Evolutionary conservation across 2,329 filamentous ascomycete species (phyloP), one percentile per base, ranked within the genome.

Genomic region (Neurospora sp.): DNA sequence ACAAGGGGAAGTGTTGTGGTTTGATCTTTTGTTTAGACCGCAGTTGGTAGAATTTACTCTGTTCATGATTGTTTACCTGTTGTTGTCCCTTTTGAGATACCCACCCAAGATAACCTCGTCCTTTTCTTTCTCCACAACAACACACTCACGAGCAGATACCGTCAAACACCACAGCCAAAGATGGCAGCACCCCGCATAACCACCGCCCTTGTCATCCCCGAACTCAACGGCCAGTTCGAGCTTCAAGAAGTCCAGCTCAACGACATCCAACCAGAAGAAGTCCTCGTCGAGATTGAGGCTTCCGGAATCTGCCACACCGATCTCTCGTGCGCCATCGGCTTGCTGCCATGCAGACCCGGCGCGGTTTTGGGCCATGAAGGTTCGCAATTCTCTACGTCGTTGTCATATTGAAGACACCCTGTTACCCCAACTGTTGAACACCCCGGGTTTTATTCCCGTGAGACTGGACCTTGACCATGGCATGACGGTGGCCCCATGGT

Each of bases 271-370:
- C 70, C 73, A 4, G 75, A 77, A 67, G 78, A 81, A 70, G 75
- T 76, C 5, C 72, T 78, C 15, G 75, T 80, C 19, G 75, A 79
- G 68, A 78, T 79, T 23, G 73, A 77, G 62, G 77, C 78, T 23
- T 75, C 76, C 0, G 78, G 78, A 3, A 72, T 79, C 70, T 80
- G 78, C 73, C 78, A 80, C 71, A 77, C 78, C 8, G 78, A 79
- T 69, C 70, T 78, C 3, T 75, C 75, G 2, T 79, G 74, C 69
- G 76, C 78, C 37, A 69, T 71, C 2, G 69, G 84, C 80, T 33
- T 84, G 79, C 66, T 82, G 80, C 75, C 79, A 79, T 74, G 72
- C 62, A 57, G 69, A 19, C 72, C 73, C 3, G 70, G 70, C 68
- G 74, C 74, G 6, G 74, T 76, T 1, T 67, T 75, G 15, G 75